Percentiles rank a stretch among this genome's conserved stretches.
Conservation (phyloP, 345 rosid species). For the Trapa bicornis region DNA sequence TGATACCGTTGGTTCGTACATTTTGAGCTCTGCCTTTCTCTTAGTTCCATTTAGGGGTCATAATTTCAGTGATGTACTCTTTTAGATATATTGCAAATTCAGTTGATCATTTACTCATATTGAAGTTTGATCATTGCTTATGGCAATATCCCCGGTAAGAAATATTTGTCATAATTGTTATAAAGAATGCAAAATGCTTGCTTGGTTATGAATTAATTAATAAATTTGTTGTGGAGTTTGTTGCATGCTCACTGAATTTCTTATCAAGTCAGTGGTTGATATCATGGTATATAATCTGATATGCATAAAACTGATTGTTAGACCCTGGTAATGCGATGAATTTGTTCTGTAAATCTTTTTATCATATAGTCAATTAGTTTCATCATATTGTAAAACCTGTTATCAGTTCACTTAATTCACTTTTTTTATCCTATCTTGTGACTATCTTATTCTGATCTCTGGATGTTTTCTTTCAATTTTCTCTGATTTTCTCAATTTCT, state of each 20-base stretch:
- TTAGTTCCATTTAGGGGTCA: background rate
- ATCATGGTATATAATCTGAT: background rate
- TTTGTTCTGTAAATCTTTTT: background rate
- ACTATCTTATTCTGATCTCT: background rate
- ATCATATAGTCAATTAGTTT: background rate
- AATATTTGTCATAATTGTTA: too few species aligned
- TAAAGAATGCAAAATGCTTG: background rate
- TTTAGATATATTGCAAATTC: background rate
- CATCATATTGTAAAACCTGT: too few species aligned
- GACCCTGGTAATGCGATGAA: background rate
- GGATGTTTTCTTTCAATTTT: background rate
- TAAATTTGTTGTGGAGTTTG: background rate
- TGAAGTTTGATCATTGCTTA: background rate
- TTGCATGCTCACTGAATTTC: background rate
- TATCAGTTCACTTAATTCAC: too few species aligned
- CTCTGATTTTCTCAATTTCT: slow-evolving; percentile 6
- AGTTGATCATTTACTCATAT: background rate
- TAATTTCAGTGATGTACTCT: background rate
- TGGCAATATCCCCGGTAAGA: background rate
- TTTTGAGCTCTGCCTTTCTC: background rate
- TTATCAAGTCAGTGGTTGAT: background rate
- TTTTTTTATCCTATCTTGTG: too few species aligned
- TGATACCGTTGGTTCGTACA: slow-evolving; percentile 78
- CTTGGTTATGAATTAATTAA: background rate
- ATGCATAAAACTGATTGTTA: background rate